Conservation (phyloP, 2,329 filamentous ascomycete genomes). For the Colletotrichum abscissum region DNA sequence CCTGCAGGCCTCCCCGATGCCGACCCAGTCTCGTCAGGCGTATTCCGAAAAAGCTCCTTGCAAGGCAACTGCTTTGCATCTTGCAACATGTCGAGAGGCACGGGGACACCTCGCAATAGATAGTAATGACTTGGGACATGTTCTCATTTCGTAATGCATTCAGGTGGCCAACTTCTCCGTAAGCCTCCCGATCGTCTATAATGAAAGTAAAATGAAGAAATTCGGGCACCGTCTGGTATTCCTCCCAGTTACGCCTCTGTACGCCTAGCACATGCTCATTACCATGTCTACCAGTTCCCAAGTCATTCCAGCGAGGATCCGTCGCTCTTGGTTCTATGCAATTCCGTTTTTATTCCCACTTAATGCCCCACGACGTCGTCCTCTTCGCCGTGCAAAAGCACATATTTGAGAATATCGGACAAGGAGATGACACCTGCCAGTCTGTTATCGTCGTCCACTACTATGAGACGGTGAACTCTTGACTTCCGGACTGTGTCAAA, state of each 20-base stretch:
- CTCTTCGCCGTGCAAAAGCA: constrained; percentile 83
- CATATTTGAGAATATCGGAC: constrained; percentile 96
- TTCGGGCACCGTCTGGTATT: constrained; percentile 35
- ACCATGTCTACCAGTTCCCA: constrained; percentile 34
- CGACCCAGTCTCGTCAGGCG: background rate
- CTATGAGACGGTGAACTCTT: constrained; percentile 89
- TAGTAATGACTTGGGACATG: constrained; percentile 8
- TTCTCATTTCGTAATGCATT: constrained; percentile 35
- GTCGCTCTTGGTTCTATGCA: constrained; percentile 35
- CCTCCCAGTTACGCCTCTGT: constrained; percentile 39
- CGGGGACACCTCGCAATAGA: background rate
- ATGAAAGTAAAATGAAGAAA: constrained; percentile 28
- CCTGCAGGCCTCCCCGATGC: background rate
- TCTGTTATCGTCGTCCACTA: constrained; percentile 89
- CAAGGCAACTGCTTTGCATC: background rate
- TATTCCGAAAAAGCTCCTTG: background rate
- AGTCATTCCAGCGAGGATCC: constrained; percentile 36
- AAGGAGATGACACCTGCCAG: constrained; percentile 91
- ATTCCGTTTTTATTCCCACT: constrained; percentile 23
- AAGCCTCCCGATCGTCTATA: constrained; percentile 29
- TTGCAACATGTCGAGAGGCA: background rate
- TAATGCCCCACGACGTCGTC: constrained; percentile 45
- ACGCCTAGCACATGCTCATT: constrained; percentile 47
- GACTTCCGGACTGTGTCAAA: constrained; percentile 98
- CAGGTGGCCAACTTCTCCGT: constrained; percentile 18